Evolutionary conservation across 2,329 filamentous ascomycete species (phyloP).

Genomic region (Tolypocladium amazonense): DNA sequence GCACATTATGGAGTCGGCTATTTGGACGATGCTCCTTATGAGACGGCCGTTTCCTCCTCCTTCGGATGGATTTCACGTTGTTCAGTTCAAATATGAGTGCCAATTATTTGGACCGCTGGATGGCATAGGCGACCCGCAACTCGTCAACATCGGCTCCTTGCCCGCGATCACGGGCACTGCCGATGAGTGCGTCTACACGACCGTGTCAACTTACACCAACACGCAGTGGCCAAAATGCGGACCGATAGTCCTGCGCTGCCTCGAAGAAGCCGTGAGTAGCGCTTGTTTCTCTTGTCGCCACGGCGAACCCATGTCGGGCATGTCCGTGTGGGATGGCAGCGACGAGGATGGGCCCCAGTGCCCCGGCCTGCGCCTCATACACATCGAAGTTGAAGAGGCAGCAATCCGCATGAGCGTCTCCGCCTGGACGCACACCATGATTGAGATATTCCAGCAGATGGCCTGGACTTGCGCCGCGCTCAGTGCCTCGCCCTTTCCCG

Average conservation of each 20-base stretch:
- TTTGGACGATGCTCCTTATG: conserved; percentile 25
- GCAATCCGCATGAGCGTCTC: conserved; percentile 20
- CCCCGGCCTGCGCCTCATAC: conserved; percentile 20
- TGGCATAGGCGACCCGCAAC: conserved; percentile 16
- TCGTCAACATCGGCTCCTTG: conserved; percentile 17
- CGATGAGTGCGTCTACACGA: conserved; percentile 19
- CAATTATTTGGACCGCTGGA: conserved; percentile 18
- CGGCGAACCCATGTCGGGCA: conserved; percentile 16
- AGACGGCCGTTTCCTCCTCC: conserved; percentile 20
- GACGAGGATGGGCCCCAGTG: conserved; percentile 14
- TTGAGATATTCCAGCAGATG: conserved; percentile 26
- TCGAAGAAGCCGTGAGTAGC: conserved; percentile 19
- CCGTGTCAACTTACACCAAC: conserved; percentile 20
- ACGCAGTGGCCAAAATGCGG: conserved; percentile 23
- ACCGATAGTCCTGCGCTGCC: conserved; percentile 15
- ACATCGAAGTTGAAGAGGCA: conserved; percentile 22
- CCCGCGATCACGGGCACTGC: conserved; percentile 24
- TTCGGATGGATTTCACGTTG: conserved; percentile 20
- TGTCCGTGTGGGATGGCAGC: conserved; percentile 25
- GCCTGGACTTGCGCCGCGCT: conserved; percentile 24
- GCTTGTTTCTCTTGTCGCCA: conserved; percentile 14
- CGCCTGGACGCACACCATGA: conserved; percentile 22
- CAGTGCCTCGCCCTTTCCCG: conserved; percentile 22
- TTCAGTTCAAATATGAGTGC: conserved; percentile 25
- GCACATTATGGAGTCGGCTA: conserved; percentile 25